Percentiles rank a stretch among this genome's conserved stretches.
phyloP scores from a whole-genome alignment of 768 basidiomycete genomes.

The Collybia nuda region DNA sequence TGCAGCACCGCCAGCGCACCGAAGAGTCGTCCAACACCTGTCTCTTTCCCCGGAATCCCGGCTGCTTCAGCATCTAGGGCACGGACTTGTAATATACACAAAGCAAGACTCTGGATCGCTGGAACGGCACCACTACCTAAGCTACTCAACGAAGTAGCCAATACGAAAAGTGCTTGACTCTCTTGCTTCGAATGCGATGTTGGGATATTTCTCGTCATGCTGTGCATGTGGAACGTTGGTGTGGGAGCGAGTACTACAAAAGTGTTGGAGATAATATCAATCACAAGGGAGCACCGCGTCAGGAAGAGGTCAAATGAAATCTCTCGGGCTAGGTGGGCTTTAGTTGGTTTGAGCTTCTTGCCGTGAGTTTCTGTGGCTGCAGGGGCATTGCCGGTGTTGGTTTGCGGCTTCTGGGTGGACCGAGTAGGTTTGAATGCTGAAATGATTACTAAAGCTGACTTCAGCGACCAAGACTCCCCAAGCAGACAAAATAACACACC shows the following conservation, averaged over 20 bases:
- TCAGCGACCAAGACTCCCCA: not conserved
- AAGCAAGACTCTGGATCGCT: slow-evolving; percentile 69
- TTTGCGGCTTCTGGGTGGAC: too few species aligned
- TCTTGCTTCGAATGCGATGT: slow-evolving; percentile 11
- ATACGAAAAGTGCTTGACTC: slow-evolving; percentile 56
- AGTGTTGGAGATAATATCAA: slow-evolving; percentile 65
- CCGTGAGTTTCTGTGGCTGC: slow-evolving; percentile 7
- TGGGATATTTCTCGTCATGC: not conserved
- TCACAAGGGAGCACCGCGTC: slow-evolving; percentile 56
- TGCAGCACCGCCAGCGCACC: slow-evolving; percentile 74
- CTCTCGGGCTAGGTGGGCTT: slow-evolving; percentile 55
- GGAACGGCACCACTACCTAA: slow-evolving; percentile 70
- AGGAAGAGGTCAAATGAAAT: slow-evolving; percentile 71
- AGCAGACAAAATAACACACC: slow-evolving; percentile 23
- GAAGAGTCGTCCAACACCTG: slow-evolving; percentile 56
- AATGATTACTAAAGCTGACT: slow-evolving; percentile 49
- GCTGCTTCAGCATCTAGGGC: slow-evolving; percentile 25
- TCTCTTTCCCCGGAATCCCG: slow-evolving; percentile 16
- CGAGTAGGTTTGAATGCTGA: slow-evolving; percentile 51
- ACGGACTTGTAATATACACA: slow-evolving; percentile 57
- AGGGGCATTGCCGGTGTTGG: not conserved
- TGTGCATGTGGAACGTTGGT: slow-evolving; percentile 34
- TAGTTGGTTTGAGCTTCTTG: slow-evolving; percentile 47
- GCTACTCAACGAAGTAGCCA: slow-evolving; percentile 55
- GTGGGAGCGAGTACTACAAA: slow-evolving; percentile 56